Conservation (phyloP, 2,329 filamentous ascomycete species). For the Aspergillus quadrilineatus region DNA sequence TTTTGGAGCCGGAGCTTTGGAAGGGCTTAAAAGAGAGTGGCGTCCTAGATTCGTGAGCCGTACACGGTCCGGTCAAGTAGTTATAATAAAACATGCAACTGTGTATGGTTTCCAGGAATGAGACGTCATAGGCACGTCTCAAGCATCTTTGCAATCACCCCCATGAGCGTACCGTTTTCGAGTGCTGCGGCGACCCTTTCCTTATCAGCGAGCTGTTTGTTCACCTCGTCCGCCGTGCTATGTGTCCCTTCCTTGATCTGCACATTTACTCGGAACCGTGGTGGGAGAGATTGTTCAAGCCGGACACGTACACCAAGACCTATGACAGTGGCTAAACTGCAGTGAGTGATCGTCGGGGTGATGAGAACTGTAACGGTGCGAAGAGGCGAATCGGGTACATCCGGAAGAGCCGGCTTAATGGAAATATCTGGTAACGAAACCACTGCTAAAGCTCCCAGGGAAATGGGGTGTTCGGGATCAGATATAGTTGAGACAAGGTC, state of each 20-base stretch:
- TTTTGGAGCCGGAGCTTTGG: slow-evolving; percentile 92
- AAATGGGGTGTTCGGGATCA: slow-evolving; percentile 94
- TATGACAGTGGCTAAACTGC: slow-evolving; percentile 93
- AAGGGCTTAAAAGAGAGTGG: slow-evolving; percentile 84
- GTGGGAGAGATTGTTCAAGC: slow-evolving; percentile 84
- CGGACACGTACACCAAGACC: slow-evolving; percentile 89
- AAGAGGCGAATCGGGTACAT: slow-evolving; percentile 59
- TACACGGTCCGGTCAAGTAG: slow-evolving; percentile 16
- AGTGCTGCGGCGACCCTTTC: slow-evolving; percentile 91
- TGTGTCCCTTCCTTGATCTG: slow-evolving; percentile 96
- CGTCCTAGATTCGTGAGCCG: slow-evolving; percentile 64
- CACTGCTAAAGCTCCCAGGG: slow-evolving; percentile 87
- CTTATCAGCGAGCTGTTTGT: slow-evolving; percentile 95
- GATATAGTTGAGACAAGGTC: slow-evolving; percentile 93
- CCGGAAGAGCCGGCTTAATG: slow-evolving; percentile 67
- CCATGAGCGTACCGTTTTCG: slow-evolving; percentile 87
- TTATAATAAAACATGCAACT: slow-evolving; percentile 15
- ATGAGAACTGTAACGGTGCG: slow-evolving; percentile 80
- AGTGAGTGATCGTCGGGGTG: slow-evolving; percentile 95
- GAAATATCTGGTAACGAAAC: slow-evolving; percentile 94
- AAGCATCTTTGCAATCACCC: slow-evolving; percentile 90
- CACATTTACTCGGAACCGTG: slow-evolving; percentile 88
- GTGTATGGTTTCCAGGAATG: neutral
- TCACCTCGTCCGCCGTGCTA: slow-evolving; percentile 89
- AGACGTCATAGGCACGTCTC: slow-evolving; percentile 67